Percentiles rank a stretch among this genome's conserved stretches.
phyloP scores from a whole-genome alignment of 805 yeast species.

The Candida palmyrensis region DNA sequence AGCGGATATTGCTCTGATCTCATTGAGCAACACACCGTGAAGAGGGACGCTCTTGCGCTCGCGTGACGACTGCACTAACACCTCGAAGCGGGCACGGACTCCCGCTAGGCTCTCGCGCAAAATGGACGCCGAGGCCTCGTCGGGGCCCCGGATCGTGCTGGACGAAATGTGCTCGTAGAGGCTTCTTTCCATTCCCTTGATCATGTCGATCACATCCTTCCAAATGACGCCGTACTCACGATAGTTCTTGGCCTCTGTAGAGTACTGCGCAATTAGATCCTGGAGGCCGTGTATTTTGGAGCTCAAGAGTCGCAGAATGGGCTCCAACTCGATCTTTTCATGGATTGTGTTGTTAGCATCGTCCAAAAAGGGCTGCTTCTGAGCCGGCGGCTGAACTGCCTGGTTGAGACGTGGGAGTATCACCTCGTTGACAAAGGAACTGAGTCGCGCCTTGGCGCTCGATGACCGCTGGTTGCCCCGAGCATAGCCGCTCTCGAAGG shows the following conservation, averaged over 20 bases:
- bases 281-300: constrained; percentile 23
- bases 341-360: constrained; percentile 30
- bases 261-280: constrained; percentile 11
- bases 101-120: background rate
- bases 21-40: constrained; percentile 13
- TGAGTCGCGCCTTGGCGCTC: constrained; percentile 14
- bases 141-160: background rate
- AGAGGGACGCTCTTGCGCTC: background rate
- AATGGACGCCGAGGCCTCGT: background rate
- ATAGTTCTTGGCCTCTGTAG: background rate
- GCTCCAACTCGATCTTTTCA: constrained; percentile 28
- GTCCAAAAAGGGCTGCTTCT: constrained; percentile 15
- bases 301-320: constrained; percentile 24
- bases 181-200: constrained; percentile 22
- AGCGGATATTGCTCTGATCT: constrained; percentile 15
- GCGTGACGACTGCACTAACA: constrained; percentile 7
- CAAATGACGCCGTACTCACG: constrained; percentile 19
- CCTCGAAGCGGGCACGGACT: constrained; percentile 1
- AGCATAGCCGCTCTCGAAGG: constrained; percentile 29
- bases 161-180: constrained; percentile 8
- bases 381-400: no score
- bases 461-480: constrained; percentile 27
- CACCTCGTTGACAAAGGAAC: constrained; percentile 8
- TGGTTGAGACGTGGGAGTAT: constrained; percentile 3
- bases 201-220: constrained; percentile 17